Base-by-base conservation (phyloP, 2,329 filamentous ascomycete species). In the Plenodomus lindquistii region DNA sequence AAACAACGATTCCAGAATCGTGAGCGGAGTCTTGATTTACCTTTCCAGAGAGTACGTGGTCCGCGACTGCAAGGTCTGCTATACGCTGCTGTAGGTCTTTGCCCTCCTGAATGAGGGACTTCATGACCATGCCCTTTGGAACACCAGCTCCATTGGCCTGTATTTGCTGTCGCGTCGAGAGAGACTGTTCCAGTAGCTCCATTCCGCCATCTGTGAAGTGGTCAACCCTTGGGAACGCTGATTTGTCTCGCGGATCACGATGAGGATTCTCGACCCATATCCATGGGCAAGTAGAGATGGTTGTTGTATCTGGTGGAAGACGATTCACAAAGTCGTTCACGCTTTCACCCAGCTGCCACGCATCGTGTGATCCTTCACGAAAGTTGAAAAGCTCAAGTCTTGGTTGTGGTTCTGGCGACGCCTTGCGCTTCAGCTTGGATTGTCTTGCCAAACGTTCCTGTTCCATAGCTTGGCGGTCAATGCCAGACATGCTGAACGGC, bases 191-290 rank as follows among this genome's bases (percentile, higher is more conserved):
- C 1, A 85, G 76, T 15, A 88, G 77, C 1, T 81, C 76, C 36
- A 69, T 70, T 0, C 84, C 87, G 15, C 77, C 79, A 18, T 79
- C 68, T 2, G 77, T 73, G 31, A 89, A 82, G 0, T 76, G 70
- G 0, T 66, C 53, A 1, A 82, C 62, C 34, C 82, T 76, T 5
- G 75, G 76, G 18, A 27, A 41, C 13, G 36, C 37, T 24, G 42
- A 48, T 40, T 56, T 50, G 21, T 55, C 48, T 31, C 50, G 77
- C 73, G 46, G 75, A 21, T 76, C 42, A 18, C 62, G 57, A 61
- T 81, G 80, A 0, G 86, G 87, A 66, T 90, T 90, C 43, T 79
- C 81, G 36, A 88, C 81, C 75, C 81, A 91, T 40, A 96, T 89
- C 87, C 89, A 94, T 0, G 81, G 80, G 2, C 80, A 77, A 0